phyloP scores from a whole-genome alignment of 2,329 filamentous ascomycete genomes.

The Pseudocercospora eumusae region DNA sequence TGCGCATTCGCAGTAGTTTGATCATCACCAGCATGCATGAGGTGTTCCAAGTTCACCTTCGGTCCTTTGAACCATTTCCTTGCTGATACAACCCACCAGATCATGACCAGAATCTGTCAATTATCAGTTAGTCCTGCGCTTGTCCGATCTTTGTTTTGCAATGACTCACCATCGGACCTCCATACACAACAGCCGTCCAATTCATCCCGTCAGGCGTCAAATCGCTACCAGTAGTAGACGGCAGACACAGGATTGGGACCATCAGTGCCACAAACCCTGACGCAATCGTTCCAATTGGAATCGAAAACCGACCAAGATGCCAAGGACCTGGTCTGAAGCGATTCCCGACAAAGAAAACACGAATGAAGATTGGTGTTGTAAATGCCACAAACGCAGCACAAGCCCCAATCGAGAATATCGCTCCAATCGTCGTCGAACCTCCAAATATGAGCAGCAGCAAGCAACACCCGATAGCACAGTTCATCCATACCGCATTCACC shows the following conservation, averaged over 20 bases:
- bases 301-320: slow-evolving; percentile 64
- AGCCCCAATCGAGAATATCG: slow-evolving; percentile 69
- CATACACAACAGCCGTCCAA: slow-evolving; percentile 68
- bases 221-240: slow-evolving; percentile 57
- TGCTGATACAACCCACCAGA: slow-evolving; percentile 66
- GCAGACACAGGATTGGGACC: slow-evolving; percentile 68
- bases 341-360: slow-evolving; percentile 61
- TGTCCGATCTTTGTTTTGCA: too few relatives aligned
- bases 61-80: slow-evolving; percentile 71
- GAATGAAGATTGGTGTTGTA: slow-evolving; percentile 60
- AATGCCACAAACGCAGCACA: slow-evolving; percentile 67
- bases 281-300: slow-evolving; percentile 59
- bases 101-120: slow-evolving; percentile 42
- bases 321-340: slow-evolving; percentile 68
- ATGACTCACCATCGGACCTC: slow-evolving; percentile 56
- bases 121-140: too few relatives aligned
- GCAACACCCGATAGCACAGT: slow-evolving; percentile 60
- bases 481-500: slow-evolving; percentile 71
- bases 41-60: slow-evolving; percentile 60
- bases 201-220: slow-evolving; percentile 62
- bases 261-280: slow-evolving; percentile 64
- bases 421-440: slow-evolving; percentile 63
- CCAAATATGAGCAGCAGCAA: slow-evolving; percentile 66
- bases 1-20: neutral
- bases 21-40: slow-evolving; percentile 17